These are phyloP conservation scores for Eucalyptus erythrocorys DNA, from an alignment of 345 rosid genomes.

Conservation along the genomic window DNA sequence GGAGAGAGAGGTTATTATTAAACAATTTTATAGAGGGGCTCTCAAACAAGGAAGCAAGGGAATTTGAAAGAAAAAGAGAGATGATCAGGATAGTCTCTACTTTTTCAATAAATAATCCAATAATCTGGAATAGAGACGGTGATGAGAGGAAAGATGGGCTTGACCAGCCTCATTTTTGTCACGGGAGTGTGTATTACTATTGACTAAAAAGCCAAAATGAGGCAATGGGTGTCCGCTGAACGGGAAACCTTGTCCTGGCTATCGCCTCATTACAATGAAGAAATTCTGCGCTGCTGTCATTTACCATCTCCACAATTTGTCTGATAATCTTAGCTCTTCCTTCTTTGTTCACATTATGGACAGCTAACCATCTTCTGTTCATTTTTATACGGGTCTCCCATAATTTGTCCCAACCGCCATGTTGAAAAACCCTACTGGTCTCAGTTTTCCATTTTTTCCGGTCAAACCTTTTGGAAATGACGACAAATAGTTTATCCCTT, in stretches of 20 bases:
- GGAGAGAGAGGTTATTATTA: neutral
- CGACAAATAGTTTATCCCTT: neutral
- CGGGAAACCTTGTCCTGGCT: slow-evolving; percentile 53
- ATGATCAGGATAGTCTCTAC: neutral
- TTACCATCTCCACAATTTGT: neutral
- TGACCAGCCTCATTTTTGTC: neutral
- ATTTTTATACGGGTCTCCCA: neutral
- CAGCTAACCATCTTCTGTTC: neutral
- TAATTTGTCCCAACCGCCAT: neutral
- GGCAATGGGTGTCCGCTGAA: slow-evolving; percentile 52
- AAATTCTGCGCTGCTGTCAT: slow-evolving; percentile 34
- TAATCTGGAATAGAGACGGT: neutral
- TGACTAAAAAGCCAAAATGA: slow-evolving; percentile 1
- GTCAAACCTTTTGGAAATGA: neutral
- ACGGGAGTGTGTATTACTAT: neutral
- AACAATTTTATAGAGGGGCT: neutral
- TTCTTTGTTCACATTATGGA: neutral
- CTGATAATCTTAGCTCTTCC: neutral
- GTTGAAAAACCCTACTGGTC: neutral
- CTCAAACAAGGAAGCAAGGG: neutral
- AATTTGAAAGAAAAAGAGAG: neutral
- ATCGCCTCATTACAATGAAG: slow-evolving; percentile 42
- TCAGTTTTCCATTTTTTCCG: neutral
- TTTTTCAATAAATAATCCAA: neutral
- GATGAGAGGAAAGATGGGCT: neutral